These are phyloP conservation scores for Arthroderma sp. DNA, from an alignment of 2,329 filamentous ascomycete genomes.

Conservation along the genomic window DNA sequence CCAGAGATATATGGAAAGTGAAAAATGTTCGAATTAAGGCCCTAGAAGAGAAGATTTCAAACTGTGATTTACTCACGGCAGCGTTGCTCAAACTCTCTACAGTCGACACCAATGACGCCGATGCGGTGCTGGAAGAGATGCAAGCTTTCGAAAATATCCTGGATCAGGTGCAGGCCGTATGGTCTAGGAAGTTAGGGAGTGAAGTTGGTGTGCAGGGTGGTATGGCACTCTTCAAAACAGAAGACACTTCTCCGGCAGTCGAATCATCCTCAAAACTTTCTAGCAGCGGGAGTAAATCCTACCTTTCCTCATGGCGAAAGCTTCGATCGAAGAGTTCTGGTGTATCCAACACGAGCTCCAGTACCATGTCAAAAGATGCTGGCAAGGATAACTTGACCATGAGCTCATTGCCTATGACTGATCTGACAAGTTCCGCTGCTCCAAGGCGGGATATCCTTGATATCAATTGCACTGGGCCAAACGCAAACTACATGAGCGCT, in stretches of 20 bases:
- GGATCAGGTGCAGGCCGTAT: slow-evolving; percentile 65
- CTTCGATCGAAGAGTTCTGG: slow-evolving; percentile 80
- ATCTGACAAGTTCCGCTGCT: slow-evolving; percentile 48
- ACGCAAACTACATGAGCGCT: slow-evolving; percentile 82
- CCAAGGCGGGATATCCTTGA: slow-evolving; percentile 58
- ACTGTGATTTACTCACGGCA: slow-evolving; percentile 81
- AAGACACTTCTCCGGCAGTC: background rate
- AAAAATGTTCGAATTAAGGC: slow-evolving; percentile 87
- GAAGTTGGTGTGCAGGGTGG: slow-evolving; percentile 78
- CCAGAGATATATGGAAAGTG: slow-evolving; percentile 84
- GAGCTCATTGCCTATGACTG: slow-evolving; percentile 67
- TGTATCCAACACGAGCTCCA: slow-evolving; percentile 24
- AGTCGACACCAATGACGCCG: slow-evolving; percentile 81
- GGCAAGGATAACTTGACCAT: slow-evolving; percentile 53
- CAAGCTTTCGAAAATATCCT: slow-evolving; percentile 74
- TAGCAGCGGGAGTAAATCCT: slow-evolving; percentile 55
- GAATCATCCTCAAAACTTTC: slow-evolving; percentile 37
- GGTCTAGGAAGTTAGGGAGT: slow-evolving; percentile 77
- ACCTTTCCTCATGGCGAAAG: slow-evolving; percentile 79
- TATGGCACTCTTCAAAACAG: slow-evolving; percentile 56
- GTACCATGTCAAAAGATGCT: slow-evolving; percentile 29
- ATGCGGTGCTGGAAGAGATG: slow-evolving; percentile 88
- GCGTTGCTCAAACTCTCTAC: slow-evolving; percentile 70
- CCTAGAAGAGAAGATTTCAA: slow-evolving; percentile 84
- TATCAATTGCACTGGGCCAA: slow-evolving; percentile 66